Evolutionary conservation across 2,329 filamentous ascomycete genomes (phyloP), one percentile per base, ranked within the genome.

Genomic region (Pseudogymnoascus sp.): DNA sequence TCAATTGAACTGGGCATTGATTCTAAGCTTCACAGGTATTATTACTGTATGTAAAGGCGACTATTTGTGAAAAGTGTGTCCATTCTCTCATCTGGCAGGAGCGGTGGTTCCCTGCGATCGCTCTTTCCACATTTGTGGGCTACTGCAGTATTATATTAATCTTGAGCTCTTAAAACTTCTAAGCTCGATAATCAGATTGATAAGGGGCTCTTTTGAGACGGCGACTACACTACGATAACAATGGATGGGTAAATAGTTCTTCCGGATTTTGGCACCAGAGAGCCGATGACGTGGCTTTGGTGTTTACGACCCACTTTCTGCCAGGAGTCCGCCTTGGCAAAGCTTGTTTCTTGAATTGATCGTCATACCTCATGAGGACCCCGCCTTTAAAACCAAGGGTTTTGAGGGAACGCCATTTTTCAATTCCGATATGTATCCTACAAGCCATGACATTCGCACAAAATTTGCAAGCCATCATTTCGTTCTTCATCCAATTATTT

Each of bases 401-500:
- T 31, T 53, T 53, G 14, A 53, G 14, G 24, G n/a, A n/a, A 53
- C 31, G 14, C 46, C 24, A 53, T 53, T 31, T 28, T 31, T n/a
- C 4, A 53, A 31, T 31, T 28, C 4, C 8, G n/a, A 31, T 46
- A 31, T 28, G 31, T 10, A 10, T 11, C 46, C 8, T 31, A 53
- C 24, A 28, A 53, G 26, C 26, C 46, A 69, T 68, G 67, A 41
- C 31, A 40, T 43, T 64, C 16, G 62, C 60, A 50, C 62, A 65
- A 24, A 40, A 60, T 33, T 24, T 69, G 1, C 61, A 68, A 65
- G 64, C 64, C 7, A 59, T 68, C 4, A 14, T 69, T n/a, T 50
- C 56, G 7, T 61, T 69, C 11, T 62, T 72, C 16, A 70, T 72
- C 46, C 73, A 75, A 63, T 50, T 69, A 16, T 70, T 72, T 31